These are phyloP conservation scores for Pseudofabraea citricarpa DNA, from an alignment of 2,329 filamentous ascomycete genomes.

Conservation along the genomic window DNA sequence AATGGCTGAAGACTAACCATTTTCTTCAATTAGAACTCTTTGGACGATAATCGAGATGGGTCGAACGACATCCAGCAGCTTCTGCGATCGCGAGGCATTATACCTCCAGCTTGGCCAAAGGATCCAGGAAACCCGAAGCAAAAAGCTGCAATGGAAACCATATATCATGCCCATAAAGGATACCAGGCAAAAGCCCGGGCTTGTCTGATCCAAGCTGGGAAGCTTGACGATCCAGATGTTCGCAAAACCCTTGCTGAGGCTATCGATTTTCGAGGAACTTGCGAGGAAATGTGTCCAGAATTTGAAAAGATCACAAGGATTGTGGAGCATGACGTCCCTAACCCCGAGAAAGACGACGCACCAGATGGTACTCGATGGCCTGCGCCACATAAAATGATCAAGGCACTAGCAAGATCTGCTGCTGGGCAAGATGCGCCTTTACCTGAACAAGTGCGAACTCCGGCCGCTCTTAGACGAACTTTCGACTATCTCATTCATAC, in stretches of 20 bases:
- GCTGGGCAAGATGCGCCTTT: conserved; percentile 64
- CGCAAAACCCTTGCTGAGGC: conserved; percentile 58
- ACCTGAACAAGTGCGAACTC: conserved; percentile 63
- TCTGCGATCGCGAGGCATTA: conserved; percentile 28
- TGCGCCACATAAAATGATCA: conserved; percentile 54
- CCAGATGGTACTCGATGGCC: conserved; percentile 39
- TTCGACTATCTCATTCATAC: conserved; percentile 60
- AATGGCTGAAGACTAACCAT: no score
- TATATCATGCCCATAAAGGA: conserved; percentile 50
- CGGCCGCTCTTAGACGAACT: conserved; percentile 51
- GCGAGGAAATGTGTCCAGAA: conserved; percentile 66
- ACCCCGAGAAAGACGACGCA: conserved; percentile 44
- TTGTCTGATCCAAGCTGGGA: conserved; percentile 51
- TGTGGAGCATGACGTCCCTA: conserved; percentile 53
- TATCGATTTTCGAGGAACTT: conserved; percentile 63
- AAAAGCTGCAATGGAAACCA: conserved; percentile 46
- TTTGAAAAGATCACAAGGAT: conserved; percentile 61
- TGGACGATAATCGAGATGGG: no score
- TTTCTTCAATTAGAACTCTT: no score
- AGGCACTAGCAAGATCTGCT: conserved; percentile 62
- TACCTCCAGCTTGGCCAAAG: conserved; percentile 48
- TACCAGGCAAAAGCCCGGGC: conserved; percentile 53
- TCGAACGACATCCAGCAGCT: not conserved
- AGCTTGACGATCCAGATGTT: conserved; percentile 62
- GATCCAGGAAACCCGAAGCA: conserved; percentile 48